Percentiles rank a stretch among this genome's conserved stretches.
Evolutionary conservation across 139 green algal species (phyloP).

Genomic region (Mychonastes homosphaera): DNA sequence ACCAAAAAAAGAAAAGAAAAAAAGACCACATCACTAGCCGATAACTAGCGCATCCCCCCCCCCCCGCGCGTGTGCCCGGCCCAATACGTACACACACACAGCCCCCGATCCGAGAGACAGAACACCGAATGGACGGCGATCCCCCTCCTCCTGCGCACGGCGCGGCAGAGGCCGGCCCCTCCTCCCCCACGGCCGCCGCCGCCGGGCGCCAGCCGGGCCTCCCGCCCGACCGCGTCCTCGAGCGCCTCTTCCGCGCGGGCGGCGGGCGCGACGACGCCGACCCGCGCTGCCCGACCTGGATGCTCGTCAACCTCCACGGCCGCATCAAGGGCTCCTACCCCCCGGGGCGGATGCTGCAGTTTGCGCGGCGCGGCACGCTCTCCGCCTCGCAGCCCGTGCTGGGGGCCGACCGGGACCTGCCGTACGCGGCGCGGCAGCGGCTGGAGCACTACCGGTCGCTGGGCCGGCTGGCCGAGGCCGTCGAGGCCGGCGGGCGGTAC

Average conservation of each 20-base stretch:
- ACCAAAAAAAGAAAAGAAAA: too few relatives aligned
- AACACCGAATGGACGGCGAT: too few relatives aligned
- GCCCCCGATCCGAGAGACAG: too few relatives aligned
- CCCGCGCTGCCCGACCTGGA: constrained; percentile 17
- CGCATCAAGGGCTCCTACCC: constrained; percentile 26
- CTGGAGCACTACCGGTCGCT: constrained; percentile 13
- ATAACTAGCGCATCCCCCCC: too few relatives aligned
- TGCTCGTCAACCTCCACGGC: constrained; percentile 22
- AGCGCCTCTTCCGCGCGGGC: constrained; percentile 8
- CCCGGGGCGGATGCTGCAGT: constrained; percentile 19
- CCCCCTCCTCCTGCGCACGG: too few relatives aligned
- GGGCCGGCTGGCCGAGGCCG: background rate
- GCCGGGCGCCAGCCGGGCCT: too few relatives aligned
- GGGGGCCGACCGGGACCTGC: constrained; percentile 18
- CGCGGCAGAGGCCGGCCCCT: too few relatives aligned
- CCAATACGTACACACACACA: too few relatives aligned
- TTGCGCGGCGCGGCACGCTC: constrained; percentile 12
- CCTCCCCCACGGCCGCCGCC: too few relatives aligned
- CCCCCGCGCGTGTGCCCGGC: too few relatives aligned
- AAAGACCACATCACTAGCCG: too few relatives aligned
- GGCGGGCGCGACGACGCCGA: constrained; percentile 5
- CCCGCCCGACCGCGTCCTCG: too few relatives aligned
- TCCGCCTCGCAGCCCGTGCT: constrained; percentile 15
- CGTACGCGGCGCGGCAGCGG: constrained; percentile 15
- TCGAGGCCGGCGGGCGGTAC: constrained; percentile 6